Evolutionary conservation across 257 asterid species (phyloP), one percentile per base, ranked within the genome.

Genomic region (Solanum bulbocastanum): DNA sequence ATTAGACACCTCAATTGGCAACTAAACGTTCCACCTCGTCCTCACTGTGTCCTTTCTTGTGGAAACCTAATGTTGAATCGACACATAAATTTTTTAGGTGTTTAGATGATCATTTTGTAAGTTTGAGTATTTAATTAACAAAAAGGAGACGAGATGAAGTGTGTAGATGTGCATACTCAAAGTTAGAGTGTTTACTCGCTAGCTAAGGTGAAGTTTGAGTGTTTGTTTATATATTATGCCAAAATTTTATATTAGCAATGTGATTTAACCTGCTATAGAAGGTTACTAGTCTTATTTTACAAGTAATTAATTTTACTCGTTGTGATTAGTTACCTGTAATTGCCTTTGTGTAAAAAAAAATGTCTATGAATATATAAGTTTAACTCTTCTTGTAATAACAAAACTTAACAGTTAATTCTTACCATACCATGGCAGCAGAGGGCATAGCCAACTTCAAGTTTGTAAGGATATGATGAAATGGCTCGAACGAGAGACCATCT

Each of bases 351-450:
- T 16, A 32, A 69, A 69, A 32, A 69, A 35, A 33, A 33, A 25
- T 5, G n/a, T 71, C 78, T 33, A 37, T 33, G 40, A 33, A 72
- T 1, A 71, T 33, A 72, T 69, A 30, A 71, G 25, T 73, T 73
- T 18, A 9, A 72, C 81, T 33, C 27, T 71, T 52, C 42, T 35
- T 16, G 27, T 16, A 39, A 39, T 40, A 76, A 18, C 36, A 76
- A 40, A 76, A 76, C 13, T 73, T 25, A 76, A 76, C 4, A 13
- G 60, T 44, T 42, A 42, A 40, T 49, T 87, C 96, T 94, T 40
- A 94, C 98, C 96, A 94, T 42, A 94, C 93, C 95, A 94, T 94
- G 79, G 93, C 96, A 52, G 97, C 98, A 66, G 97, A 94, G 33
- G 96, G 97, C 86, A 94, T 30, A 16, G 95, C 96, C 22, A 94